Percentiles rank a stretch among this genome's conserved stretches.
These are phyloP conservation scores for Epichloe baconii DNA, from an alignment of 2,329 filamentous ascomycete species.

Conservation along the genomic window DNA sequence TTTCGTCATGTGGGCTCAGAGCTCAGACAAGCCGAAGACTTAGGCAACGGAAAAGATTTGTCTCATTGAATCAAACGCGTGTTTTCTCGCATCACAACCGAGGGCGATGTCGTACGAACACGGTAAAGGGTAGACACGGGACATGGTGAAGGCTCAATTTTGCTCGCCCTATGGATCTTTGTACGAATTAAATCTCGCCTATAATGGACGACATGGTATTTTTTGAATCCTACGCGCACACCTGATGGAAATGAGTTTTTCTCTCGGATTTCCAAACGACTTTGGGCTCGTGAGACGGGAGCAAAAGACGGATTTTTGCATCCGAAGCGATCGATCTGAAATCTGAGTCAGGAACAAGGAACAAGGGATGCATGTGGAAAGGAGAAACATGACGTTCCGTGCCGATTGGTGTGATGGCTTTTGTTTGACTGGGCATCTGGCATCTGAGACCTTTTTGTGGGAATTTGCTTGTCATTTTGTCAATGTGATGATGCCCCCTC, in stretches of 20 bases:
- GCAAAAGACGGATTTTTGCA: background rate
- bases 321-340: slow-evolving; percentile 1
- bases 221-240: background rate
- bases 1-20: too few species aligned
- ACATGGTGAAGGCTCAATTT: too few species aligned
- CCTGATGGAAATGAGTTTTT: background rate
- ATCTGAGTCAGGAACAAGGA: too few species aligned
- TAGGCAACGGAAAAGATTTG: too few species aligned
- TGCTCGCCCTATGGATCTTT: too few species aligned
- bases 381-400: background rate
- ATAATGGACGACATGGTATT: too few species aligned
- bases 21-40: too few species aligned
- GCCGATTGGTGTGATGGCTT: background rate
- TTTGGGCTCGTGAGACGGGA: too few species aligned
- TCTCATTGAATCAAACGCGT: background rate
- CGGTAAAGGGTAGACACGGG: background rate
- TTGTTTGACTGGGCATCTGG: background rate
- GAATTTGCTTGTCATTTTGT: background rate
- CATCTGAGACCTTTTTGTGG: slow-evolving; percentile 1
- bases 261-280: too few species aligned
- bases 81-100: background rate
- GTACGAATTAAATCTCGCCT: too few species aligned
- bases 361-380: background rate
- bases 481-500: background rate
- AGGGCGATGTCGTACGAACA: background rate